phyloP scores from a whole-genome alignment of 148 eudicot genomes.

The Euryodendron excelsum region DNA sequence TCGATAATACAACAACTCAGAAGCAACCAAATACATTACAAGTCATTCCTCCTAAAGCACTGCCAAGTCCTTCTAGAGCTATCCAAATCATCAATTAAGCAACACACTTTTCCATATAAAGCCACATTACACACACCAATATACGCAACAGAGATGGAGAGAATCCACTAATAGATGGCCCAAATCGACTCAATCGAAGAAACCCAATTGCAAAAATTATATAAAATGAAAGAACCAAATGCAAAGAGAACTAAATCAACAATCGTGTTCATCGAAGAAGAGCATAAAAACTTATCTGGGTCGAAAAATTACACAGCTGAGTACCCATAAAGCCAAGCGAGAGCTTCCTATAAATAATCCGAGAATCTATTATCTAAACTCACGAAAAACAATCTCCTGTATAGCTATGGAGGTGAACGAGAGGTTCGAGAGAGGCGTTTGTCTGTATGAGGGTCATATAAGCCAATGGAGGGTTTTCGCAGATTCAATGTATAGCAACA shows the following conservation, averaged over 20 bases:
- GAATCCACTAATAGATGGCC: not conserved
- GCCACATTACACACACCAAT: slow-evolving; percentile 1
- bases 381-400: not conserved
- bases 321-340: slow-evolving; percentile 1
- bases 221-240: not conserved
- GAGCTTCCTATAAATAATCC: slow-evolving; percentile 1
- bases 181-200: not conserved
- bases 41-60: not conserved
- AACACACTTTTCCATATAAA: not conserved
- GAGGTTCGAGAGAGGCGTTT: not conserved
- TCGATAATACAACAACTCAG: not conserved
- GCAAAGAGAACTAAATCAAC: not conserved
- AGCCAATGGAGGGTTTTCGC: not conserved
- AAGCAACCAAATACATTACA: slow-evolving; percentile 4
- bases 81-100: not conserved
- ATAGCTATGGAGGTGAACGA: not conserved
- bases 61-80: not conserved
- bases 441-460: not conserved
- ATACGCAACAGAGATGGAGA: not conserved
- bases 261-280: not conserved
- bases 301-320: not conserved
- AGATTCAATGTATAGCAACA: slow-evolving; percentile 11
- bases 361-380: not conserved
- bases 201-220: slow-evolving; percentile 2
- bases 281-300: slow-evolving; percentile 10